Conservation (phyloP, 2,329 filamentous ascomycete species). For the Eurotiales sp. region DNA sequence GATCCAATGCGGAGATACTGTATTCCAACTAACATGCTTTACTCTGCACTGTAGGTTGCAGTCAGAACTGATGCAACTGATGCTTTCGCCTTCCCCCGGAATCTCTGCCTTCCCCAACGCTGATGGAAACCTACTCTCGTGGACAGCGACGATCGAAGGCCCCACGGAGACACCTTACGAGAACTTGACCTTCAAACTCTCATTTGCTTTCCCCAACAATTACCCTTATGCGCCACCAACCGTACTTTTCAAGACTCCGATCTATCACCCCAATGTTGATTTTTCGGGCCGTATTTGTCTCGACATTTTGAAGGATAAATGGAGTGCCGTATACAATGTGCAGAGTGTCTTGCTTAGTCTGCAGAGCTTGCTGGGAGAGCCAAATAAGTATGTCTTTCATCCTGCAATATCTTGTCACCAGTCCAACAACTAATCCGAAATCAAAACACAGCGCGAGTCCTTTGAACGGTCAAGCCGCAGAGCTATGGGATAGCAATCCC, state of each 20-base stretch:
- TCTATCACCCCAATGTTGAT: slow-evolving; percentile 98
- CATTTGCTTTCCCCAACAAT: slow-evolving; percentile 83
- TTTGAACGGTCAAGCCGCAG: slow-evolving; percentile 91
- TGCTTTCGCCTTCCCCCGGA: slow-evolving; percentile 90
- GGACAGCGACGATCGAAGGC: slow-evolving; percentile 91
- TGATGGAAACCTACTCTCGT: slow-evolving; percentile 84
- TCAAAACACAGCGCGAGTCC: slow-evolving; percentile 68
- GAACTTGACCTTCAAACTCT: slow-evolving; percentile 83
- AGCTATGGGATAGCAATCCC: slow-evolving; percentile 87
- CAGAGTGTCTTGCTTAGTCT: slow-evolving; percentile 88
- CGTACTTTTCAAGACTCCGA: slow-evolving; percentile 95
- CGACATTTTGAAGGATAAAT: slow-evolving; percentile 98
- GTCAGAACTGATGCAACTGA: slow-evolving; percentile 96
- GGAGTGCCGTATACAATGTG: slow-evolving; percentile 96
- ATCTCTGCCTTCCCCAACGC: slow-evolving; percentile 91
- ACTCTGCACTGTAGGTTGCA: slow-evolving; percentile 63
- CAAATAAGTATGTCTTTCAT: slow-evolving; percentile 75
- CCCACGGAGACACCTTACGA: slow-evolving; percentile 90
- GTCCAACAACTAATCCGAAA: background rate
- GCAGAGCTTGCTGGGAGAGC: slow-evolving; percentile 92
- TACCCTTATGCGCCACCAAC: slow-evolving; percentile 90
- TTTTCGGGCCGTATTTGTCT: slow-evolving; percentile 95
- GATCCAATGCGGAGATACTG: too few relatives aligned
- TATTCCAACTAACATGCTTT: background rate
- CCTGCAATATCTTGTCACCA: background rate